A percentile compares a stretch with the other conserved stretches of the same genome.
Evolutionary conservation across 176 grass and related monocot species (phyloP).

Genomic region (Elymus sibiricus): DNA sequence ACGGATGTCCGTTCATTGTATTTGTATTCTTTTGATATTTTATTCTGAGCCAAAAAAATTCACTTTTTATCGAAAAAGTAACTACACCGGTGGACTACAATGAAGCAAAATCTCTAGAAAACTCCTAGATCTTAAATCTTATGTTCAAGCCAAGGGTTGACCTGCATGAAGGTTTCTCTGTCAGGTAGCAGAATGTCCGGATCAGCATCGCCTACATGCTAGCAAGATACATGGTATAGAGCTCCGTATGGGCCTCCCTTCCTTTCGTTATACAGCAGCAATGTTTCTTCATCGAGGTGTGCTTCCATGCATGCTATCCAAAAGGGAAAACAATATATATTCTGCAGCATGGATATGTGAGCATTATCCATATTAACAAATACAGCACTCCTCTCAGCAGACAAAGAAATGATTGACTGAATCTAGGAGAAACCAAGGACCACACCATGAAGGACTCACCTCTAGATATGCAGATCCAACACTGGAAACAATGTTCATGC

Average conservation of each 20-base stretch:
- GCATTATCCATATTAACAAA: slow-evolving; percentile 12
- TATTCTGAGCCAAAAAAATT: too few species aligned
- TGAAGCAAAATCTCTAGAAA: too few species aligned
- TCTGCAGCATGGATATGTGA: slow-evolving; percentile 9
- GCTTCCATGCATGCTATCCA: slow-evolving; percentile 26
- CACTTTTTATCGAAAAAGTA: too few species aligned
- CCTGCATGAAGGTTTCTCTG: neutral
- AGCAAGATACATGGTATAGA: slow-evolving; percentile 13
- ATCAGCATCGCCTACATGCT: slow-evolving; percentile 12
- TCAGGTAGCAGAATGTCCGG: slow-evolving; percentile 37
- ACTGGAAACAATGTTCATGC: slow-evolving; percentile 65
- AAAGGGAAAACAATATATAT: neutral
- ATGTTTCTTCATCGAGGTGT: neutral
- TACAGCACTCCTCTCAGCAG: slow-evolving; percentile 7
- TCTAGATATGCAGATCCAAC: slow-evolving; percentile 44
- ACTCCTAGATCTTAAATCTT: neutral
- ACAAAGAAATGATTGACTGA: slow-evolving; percentile 39
- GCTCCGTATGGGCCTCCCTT: slow-evolving; percentile 10
- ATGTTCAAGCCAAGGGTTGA: slow-evolving; percentile 40
- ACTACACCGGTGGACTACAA: too few species aligned
- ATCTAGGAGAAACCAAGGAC: slow-evolving; percentile 36
- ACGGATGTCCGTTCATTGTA: too few species aligned
- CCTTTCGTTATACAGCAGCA: neutral
- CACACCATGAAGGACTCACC: slow-evolving; percentile 33
- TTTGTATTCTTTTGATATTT: too few species aligned